Base-by-base conservation (phyloP, 495 filamentous ascomycete species). In the Neurospora pannonica region DNA sequence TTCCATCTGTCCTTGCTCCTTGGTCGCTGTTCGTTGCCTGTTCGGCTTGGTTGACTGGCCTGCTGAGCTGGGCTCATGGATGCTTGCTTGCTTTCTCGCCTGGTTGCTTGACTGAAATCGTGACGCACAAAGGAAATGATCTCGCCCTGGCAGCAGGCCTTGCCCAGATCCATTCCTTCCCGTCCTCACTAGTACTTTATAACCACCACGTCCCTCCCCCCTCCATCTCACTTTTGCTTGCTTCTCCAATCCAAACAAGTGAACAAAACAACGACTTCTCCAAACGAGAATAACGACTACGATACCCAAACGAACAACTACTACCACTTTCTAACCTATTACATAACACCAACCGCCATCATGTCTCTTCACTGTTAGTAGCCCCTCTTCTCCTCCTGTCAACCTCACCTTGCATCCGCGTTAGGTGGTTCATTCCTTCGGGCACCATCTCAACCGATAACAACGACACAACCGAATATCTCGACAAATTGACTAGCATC, bases 361-460 rank as follows among this genome's bases (percentile, higher is more conserved):
- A 89, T 89, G 87, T 88, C 86, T 86, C 86, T 89, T 71, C 85
- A 88, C 78, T 89, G 87, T 89, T 77, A 81, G 87, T 87, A 69
- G 36, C 17, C 70, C 54, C 43, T 46, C 62, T 17, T 17, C 36
- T 42, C 42, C 39, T 36, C 70, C 43, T 54, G 38, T 21, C 21
- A 13, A 60, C 39, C 62, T 43, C 54, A 67, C 54, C 24, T 67
- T 67, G 54, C 54, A 67, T 67, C 28, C 28, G 54, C 54, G 54
- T 28, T 3, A 67, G 54, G 28, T 67, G 54, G 54, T 34, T 67
- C 54, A 67, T 19, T 15, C 28, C 28, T 34, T 17, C 28, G 28
- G 54, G 28, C 15, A 34, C 19, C 54, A 67, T 67, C 54, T 67
- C 28, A 34, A 67, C 19, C 54, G 28, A 34, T 28, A 36, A 17